Base-by-base conservation (phyloP, 345 rosid species). In the Trapa bicornis region DNA sequence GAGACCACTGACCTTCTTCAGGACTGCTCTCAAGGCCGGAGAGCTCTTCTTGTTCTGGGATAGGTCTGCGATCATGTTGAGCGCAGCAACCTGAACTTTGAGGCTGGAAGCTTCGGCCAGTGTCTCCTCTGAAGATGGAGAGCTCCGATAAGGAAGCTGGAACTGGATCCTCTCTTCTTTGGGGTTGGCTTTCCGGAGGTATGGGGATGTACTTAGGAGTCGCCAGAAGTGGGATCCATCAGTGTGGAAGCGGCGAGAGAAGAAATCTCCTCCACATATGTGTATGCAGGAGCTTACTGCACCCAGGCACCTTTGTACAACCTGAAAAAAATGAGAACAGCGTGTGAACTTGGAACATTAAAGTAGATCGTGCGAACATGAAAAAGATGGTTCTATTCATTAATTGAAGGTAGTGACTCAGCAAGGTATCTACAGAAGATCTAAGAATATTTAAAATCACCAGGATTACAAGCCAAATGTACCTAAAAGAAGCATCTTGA, bases 191-290 rank as follows among this genome's bases (percentile, higher is more conserved):
- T 75, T 82, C 69, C 65, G 78, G 65, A 82, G 80, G 75, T 83
- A 90, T 6, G 96, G 91, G 0, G 96, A 85, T 42, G 89, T 68
- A 38, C 83, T 77, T 53, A 90, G 76, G 70, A 90, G 91, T 79
- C 82, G 91, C 98, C 98, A 88, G 75, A 90, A 90, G 70, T 84
- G 86, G 1, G 65, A 66, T 0, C 97, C 97, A 53, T 93, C 92
- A 0, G 75, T 77, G 63, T 80, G 92, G 79, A 93, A 88, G 36
- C 97, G 92, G 41, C 97, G 91, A 45, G 92, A 71, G 80, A 93
- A 93, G 83, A 93, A 93, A 78, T 93, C 98, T 68, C 98, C 97
- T 69, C 96, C 95, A 2, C 92, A 87, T 68, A 80, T 81, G 72
- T 82, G 85, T 63, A 93, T 83, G 14, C 80, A 76, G 35, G 66